A percentile compares a stretch with the other conserved stretches of the same genome.
phyloP scores from a whole-genome alignment of 225 moss, liverwort and hornwort species.

The Physcomitrium patens region DNA sequence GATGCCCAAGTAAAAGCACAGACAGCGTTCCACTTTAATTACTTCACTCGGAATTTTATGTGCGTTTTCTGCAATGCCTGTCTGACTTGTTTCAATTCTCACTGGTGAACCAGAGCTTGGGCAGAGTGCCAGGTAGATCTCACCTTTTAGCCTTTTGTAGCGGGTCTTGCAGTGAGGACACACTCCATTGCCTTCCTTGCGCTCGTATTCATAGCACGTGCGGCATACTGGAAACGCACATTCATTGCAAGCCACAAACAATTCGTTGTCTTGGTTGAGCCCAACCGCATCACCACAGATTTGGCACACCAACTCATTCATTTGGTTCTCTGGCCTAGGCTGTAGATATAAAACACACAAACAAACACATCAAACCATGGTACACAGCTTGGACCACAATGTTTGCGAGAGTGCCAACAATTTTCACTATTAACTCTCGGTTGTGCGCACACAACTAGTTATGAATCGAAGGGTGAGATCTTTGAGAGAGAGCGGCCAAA shows the following conservation, averaged over 20 bases:
- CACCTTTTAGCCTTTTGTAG: constrained; percentile 88
- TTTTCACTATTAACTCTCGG: too few relatives aligned
- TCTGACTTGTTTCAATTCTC: too few relatives aligned
- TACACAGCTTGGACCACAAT: background rate
- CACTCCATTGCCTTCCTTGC: constrained; percentile 89
- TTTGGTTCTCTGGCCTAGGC: constrained; percentile 75
- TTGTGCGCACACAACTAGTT: too few relatives aligned
- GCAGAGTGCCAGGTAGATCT: too few relatives aligned
- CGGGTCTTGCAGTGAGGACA: constrained; percentile 96
- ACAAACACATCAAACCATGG: background rate
- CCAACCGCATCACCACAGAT: constrained; percentile 97
- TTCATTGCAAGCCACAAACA: constrained; percentile 96
- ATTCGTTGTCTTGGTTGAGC: constrained; percentile 70
- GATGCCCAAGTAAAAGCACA: too few relatives aligned
- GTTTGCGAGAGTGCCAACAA: background rate
- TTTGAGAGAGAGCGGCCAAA: too few relatives aligned
- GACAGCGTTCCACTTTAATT: too few relatives aligned
- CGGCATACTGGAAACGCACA: constrained; percentile 97
- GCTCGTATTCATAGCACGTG: constrained; percentile 95
- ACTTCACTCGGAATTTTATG: too few relatives aligned
- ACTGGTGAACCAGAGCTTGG: too few relatives aligned
- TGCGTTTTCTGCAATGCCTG: too few relatives aligned
- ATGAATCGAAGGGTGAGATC: too few relatives aligned
- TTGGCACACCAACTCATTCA: constrained; percentile 73
- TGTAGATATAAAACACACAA: constrained; percentile 33